These are phyloP conservation scores for Halophytophthora batemanensis DNA, from an alignment of 352 stramenopile species.

Conservation along the genomic window DNA sequence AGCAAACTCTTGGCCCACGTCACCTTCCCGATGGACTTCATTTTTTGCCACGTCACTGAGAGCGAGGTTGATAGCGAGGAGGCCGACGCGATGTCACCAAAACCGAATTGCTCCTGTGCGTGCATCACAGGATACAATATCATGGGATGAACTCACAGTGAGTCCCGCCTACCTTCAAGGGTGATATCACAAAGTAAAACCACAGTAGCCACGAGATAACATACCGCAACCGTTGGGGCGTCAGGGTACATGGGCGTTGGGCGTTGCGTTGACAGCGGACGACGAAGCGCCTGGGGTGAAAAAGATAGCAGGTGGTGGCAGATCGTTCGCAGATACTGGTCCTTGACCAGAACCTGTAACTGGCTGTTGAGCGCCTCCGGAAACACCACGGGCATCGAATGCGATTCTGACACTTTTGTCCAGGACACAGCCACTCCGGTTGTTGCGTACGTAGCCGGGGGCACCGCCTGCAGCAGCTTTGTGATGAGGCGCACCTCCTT, in stretches of 20 bases:
- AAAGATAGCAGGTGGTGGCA: constrained; percentile 48
- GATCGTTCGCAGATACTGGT: constrained; percentile 45
- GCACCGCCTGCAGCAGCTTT: constrained; percentile 43
- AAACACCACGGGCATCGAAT: constrained; percentile 61
- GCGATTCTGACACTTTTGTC: constrained; percentile 65
- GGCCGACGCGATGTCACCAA: constrained; percentile 65
- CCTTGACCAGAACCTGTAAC: constrained; percentile 44
- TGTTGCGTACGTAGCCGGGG: constrained; percentile 45
- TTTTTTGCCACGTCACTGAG: constrained; percentile 53
- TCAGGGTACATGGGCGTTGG: constrained; percentile 49
- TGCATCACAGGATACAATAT: too few relatives aligned
- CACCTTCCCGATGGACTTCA: constrained; percentile 49
- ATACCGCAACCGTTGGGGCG: constrained; percentile 45
- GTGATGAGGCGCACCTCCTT: constrained; percentile 40
- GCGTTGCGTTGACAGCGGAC: constrained; percentile 33
- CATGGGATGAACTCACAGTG: too few relatives aligned
- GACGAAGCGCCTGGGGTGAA: constrained; percentile 26
- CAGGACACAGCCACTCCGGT: constrained; percentile 56
- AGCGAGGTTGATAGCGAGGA: constrained; percentile 44
- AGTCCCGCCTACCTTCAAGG: too few relatives aligned
- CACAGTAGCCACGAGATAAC: too few relatives aligned
- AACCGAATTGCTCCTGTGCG: constrained; percentile 77
- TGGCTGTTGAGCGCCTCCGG: constrained; percentile 52
- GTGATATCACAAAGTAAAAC: too few relatives aligned
- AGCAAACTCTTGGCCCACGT: constrained; percentile 58